Base-by-base conservation (phyloP, 179 eudicot genomes). In the Vitellaria paradoxa region DNA sequence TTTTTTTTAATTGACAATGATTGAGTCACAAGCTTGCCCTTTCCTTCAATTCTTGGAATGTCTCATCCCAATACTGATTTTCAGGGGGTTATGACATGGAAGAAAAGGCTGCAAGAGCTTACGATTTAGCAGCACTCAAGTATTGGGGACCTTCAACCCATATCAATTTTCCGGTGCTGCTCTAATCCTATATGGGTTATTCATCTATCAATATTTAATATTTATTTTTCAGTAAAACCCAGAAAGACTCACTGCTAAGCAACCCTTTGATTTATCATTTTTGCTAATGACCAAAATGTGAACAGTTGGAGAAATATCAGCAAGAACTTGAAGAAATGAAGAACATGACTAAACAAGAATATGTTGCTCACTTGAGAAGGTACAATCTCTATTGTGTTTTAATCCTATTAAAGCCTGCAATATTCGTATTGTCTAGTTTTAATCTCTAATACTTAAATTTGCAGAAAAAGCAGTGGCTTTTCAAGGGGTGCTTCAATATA, bases 101-200 rank as follows among this genome's bases (percentile, higher is more conserved):
- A 78, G 94, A 86, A 40, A 91, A 91, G 78, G 92, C 92, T 83
- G 94, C 92, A 73, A 91, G 94, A 66, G 87, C 91, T 70, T 91
- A 91, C 81, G 94, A 91, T 86, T 72, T 87, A 74, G 94, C 94
- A 49, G 94, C 94, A 78, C 89, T 91, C 65, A 91, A 90, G 83
- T 91, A 91, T 47, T 91, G 94, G 94, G 92, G 94, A 68, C 87
- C 94, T 82, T 84, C 94, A 3, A 89, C 91, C 50, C 92, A 89
- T 77, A 91, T 87, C 72, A 91, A 91, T 83, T 91, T 90, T 66
- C 87, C 92, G 37, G 94, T 89, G 82, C 68, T 76, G 3, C 68
- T 52, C 10, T 26, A 9, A 30, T 21, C 4, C 40, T 18, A 21
- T 30, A 11, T 46, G 10, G 11, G 30, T 21, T 20, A 13, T 61